phyloP scores from a whole-genome alignment of 148 eudicot genomes.

The Rhododendron ferrugineum region DNA sequence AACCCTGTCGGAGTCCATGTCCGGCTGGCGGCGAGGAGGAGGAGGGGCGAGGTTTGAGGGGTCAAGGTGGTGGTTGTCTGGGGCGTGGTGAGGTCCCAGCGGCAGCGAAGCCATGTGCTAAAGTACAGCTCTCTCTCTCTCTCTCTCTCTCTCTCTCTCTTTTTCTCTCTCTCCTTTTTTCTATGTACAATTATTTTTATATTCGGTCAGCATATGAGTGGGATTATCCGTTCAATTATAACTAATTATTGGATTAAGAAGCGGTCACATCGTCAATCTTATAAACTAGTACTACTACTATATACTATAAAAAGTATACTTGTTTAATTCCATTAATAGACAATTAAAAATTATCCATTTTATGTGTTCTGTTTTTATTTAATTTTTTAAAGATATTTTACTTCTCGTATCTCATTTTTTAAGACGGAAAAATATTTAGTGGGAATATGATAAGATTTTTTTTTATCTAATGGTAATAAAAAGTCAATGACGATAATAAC shows the following conservation, averaged over 20 bases:
- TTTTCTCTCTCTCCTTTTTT: background rate
- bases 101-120: slow-evolving; percentile 51
- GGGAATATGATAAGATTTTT: background rate
- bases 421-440: background rate
- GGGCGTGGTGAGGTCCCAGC: slow-evolving; percentile 41
- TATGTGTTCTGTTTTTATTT: too few species aligned
- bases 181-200: background rate
- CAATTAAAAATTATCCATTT: too few species aligned
- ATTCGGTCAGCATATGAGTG: background rate
- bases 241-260: background rate
- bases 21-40: slow-evolving; percentile 24
- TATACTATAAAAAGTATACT: too few species aligned
- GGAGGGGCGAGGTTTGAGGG: slow-evolving; percentile 14
- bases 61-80: slow-evolving; percentile 23
- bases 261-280: background rate
- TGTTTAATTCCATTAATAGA: too few species aligned
- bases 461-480: too few species aligned
- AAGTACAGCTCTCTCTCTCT: slow-evolving; percentile 5
- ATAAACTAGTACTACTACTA: too few species aligned
- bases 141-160: background rate
- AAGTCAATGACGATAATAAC: too few species aligned
- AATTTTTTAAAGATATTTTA: too few species aligned
- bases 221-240: background rate
- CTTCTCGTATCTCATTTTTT: background rate
- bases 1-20: slow-evolving; percentile 42